These are phyloP conservation scores for Coccomyxa sp. DNA, from an alignment of 139 green algal genomes.

Conservation along the genomic window DNA sequence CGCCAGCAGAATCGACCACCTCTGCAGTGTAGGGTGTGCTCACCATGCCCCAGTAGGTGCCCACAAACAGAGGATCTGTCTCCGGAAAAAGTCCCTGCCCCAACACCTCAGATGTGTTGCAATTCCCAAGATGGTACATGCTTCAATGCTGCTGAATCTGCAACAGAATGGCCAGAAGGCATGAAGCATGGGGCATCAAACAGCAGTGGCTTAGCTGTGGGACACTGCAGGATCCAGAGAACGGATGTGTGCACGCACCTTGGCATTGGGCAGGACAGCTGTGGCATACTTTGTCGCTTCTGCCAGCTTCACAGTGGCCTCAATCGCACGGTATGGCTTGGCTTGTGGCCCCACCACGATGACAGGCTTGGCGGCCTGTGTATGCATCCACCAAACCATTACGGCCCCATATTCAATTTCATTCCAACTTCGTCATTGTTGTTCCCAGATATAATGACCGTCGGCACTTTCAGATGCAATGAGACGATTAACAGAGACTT, in stretches of 20 bases:
- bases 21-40: constrained; percentile 44
- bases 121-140: not conserved
- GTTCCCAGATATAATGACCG: not conserved
- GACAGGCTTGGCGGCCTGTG: not conserved
- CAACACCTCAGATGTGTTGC: not conserved
- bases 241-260: not conserved
- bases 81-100: constrained; percentile 67
- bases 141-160: not conserved
- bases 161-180: not conserved
- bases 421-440: not conserved
- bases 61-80: constrained; percentile 59
- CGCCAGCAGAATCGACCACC: constrained; percentile 61
- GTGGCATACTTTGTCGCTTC: constrained; percentile 38
- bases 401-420: not conserved
- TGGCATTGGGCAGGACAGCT: constrained; percentile 66
- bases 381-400: not conserved
- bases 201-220: not conserved
- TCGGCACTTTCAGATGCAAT: not conserved
- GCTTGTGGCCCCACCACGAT: not conserved
- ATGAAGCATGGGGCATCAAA: not conserved
- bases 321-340: not conserved
- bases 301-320: constrained; percentile 21
- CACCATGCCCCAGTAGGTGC: constrained; percentile 67
- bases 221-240: not conserved
- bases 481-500: no score